Percentiles rank a stretch among this genome's conserved stretches.
Conservation (phyloP, 371 early-diverging fungal species). For the Apophysomyces variabilis region DNA sequence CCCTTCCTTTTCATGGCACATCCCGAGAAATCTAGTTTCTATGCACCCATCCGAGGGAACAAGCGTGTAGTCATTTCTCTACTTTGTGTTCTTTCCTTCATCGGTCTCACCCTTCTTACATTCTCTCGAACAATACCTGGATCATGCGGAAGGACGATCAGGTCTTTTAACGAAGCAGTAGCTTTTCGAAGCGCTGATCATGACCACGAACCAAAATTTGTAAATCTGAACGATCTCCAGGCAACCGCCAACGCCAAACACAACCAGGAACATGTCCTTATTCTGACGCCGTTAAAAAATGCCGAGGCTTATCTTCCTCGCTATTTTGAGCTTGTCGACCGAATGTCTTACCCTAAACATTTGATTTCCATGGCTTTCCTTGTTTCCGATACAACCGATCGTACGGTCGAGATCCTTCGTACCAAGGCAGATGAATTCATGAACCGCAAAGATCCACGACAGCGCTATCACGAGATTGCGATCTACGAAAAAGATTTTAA, state of each 20-base stretch:
- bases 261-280: constrained; percentile 48
- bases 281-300: constrained; percentile 69
- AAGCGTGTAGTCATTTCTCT: constrained; percentile 30
- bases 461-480: constrained; percentile 45
- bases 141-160: constrained; percentile 35
- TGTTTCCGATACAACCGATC: constrained; percentile 57
- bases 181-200: constrained; percentile 19
- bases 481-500: constrained; percentile 60
- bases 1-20: background rate
- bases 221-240: constrained; percentile 33
- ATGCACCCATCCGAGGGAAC: constrained; percentile 40
- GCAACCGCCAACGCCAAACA: constrained; percentile 26
- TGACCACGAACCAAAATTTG: constrained; percentile 22
- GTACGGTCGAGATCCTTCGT: constrained; percentile 49
- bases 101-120: constrained; percentile 33
- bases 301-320: constrained; percentile 54
- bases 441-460: constrained; percentile 17
- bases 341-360: constrained; percentile 58
- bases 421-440: constrained; percentile 28
- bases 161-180: constrained; percentile 35
- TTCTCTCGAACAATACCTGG: constrained; percentile 38
- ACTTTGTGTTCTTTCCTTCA: constrained; percentile 35
- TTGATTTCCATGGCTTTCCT: constrained; percentile 63
- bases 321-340: constrained; percentile 58
- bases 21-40: constrained; percentile 10